Conservation (phyloP, 1,284 basidiomycete genomes). For the Ceratobasidium sp. region DNA sequence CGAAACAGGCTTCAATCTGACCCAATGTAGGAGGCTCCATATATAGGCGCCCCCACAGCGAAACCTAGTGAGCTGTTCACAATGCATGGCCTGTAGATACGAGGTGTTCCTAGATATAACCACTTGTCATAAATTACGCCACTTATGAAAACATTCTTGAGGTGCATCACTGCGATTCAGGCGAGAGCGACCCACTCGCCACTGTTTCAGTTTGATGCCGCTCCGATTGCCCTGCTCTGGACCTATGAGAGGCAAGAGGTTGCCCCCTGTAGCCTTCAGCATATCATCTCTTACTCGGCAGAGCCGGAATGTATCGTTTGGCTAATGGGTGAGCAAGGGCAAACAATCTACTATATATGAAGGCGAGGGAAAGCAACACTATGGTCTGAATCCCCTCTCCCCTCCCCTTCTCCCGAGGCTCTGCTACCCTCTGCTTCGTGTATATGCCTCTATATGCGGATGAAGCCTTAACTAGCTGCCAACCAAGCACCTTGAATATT, state of each 20-base stretch:
- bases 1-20: background rate
- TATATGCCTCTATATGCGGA: background rate
- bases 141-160: background rate
- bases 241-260: background rate
- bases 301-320: background rate
- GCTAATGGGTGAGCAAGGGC: background rate
- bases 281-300: conserved; percentile 1
- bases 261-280: conserved; percentile 16
- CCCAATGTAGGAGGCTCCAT: background rate
- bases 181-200: background rate
- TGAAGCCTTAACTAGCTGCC: background rate
- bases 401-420: background rate
- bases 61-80: background rate
- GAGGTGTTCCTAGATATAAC: background rate
- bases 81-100: background rate
- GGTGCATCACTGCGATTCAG: background rate
- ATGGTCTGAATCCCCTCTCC: background rate
- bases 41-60: background rate
- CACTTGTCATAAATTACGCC: background rate
- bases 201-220: conserved; percentile 44
- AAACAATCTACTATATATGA: conserved; percentile 3
- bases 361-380: background rate
- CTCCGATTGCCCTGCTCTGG: conserved; percentile 24
- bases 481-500: no score
- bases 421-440: background rate